A percentile compares a stretch with the other conserved stretches of the same genome.
Conservation (phyloP, 2,329 filamentous ascomycete species). For the Paraconiothyrium sp. region DNA sequence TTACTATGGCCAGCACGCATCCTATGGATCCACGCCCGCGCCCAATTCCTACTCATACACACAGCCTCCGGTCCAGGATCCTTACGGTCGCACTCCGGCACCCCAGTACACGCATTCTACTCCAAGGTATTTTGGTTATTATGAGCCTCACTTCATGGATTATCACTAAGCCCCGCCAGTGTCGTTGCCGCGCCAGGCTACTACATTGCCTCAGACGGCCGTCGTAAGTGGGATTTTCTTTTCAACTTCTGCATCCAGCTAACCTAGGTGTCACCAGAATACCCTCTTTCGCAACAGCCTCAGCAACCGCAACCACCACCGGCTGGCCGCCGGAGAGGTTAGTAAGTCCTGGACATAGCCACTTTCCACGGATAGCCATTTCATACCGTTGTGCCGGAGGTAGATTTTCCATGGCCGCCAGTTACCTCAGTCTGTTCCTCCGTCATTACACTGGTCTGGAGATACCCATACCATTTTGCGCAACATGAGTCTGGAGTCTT, state of each 20-base stretch:
- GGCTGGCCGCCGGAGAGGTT: constrained; percentile 24
- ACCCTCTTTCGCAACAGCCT: constrained; percentile 35
- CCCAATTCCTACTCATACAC: constrained; percentile 39
- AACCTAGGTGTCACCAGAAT: constrained; percentile 38
- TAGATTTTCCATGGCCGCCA: constrained; percentile 39
- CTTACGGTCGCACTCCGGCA: constrained; percentile 32
- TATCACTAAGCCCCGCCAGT: constrained; percentile 52
- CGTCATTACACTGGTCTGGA: constrained; percentile 44
- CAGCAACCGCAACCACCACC: constrained; percentile 36
- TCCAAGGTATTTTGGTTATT: constrained; percentile 56
- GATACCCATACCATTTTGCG: constrained; percentile 48
- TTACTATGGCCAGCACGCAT: constrained; percentile 34
- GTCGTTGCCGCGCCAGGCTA: constrained; percentile 44
- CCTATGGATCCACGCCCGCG: constrained; percentile 32
- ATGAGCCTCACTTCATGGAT: constrained; percentile 49
- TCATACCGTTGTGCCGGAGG: constrained; percentile 31
- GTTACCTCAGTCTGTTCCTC: constrained; percentile 40
- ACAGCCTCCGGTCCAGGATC: constrained; percentile 38
- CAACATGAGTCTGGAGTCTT: constrained; percentile 44
- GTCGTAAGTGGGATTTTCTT: constrained; percentile 42
- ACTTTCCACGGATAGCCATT: constrained; percentile 19
- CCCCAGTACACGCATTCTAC: constrained; percentile 33
- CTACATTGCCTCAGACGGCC: constrained; percentile 51
- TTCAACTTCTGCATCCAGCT: constrained; percentile 22
- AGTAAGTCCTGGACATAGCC: constrained; percentile 15